A percentile compares a stretch with the other conserved stretches of the same genome.
These are phyloP conservation scores for Effrenium voratum DNA, from an alignment of 73 alveolate species.

Conservation along the genomic window DNA sequence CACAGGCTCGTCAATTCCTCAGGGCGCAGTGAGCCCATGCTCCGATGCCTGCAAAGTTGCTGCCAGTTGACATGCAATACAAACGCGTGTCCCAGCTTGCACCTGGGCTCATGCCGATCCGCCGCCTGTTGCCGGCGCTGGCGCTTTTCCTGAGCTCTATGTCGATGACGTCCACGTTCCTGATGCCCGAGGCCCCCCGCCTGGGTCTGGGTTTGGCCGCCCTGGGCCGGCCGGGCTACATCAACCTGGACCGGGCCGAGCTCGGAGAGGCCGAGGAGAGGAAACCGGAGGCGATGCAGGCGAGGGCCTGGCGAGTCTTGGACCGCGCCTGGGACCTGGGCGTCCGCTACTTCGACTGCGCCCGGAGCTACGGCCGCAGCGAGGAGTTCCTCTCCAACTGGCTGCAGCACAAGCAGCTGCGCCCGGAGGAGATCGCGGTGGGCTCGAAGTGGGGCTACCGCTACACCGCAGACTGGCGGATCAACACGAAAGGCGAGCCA, in stretches of 20 bases:
- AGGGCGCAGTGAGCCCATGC: too few relatives aligned
- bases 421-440: conserved; percentile 43
- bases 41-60: too few relatives aligned
- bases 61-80: too few relatives aligned
- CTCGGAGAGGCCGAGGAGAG: neutral
- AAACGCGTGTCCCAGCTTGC: too few relatives aligned
- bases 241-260: conserved; percentile 68
- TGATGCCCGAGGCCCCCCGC: too few relatives aligned
- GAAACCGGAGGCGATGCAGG: conserved; percentile 43
- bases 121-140: too few relatives aligned
- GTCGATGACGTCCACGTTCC: too few relatives aligned
- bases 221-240: conserved; percentile 84
- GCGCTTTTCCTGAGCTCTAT: too few relatives aligned
- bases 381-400: conserved; percentile 68
- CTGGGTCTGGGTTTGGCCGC: conserved; percentile 83
- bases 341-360: conserved; percentile 67
- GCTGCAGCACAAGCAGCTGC: conserved; percentile 18
- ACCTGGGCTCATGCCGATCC: too few relatives aligned
- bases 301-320: conserved; percentile 68
- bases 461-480: conserved; percentile 79
- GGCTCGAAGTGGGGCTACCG: conserved; percentile 94
- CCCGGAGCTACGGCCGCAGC: conserved; percentile 91
- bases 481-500: conserved; percentile 57
- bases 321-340: conserved; percentile 88
- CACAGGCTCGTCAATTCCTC: too few relatives aligned